These are phyloP conservation scores for Tagetes patula DNA, from an alignment of 129 eudicot genomes.

Conservation along the genomic window DNA sequence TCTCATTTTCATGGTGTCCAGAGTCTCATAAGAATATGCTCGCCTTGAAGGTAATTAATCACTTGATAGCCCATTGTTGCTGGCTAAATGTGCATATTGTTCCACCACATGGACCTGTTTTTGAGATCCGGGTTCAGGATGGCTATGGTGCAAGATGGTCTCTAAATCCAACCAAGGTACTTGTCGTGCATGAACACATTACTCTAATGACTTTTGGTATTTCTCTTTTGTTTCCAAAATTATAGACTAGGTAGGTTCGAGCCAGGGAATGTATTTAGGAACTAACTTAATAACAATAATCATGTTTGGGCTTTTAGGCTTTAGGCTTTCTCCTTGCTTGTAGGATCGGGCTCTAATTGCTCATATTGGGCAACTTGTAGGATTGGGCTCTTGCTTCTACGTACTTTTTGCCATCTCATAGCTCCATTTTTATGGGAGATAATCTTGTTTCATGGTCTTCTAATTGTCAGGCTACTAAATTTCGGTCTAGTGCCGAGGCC, in stretches of 20 bases:
- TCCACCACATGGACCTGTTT: conserved; percentile 73
- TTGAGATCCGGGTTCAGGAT: conserved; percentile 69
- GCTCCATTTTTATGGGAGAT: no score
- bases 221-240: neutral
- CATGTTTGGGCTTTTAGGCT: neutral
- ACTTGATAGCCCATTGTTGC: conserved; percentile 50
- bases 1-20: conserved; percentile 34
- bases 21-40: conserved; percentile 64
- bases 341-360: neutral
- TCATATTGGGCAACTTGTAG: neutral
- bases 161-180: conserved; percentile 69
- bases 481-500: no score
- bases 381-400: no score
- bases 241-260: neutral
- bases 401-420: no score
- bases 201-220: conserved; percentile 1
- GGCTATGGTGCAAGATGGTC: conserved; percentile 99
- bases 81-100: conserved; percentile 81
- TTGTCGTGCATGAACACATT: neutral
- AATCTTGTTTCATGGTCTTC: no score
- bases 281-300: neutral
- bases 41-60: conserved; percentile 51
- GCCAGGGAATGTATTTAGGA: neutral
- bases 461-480: no score
- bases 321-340: neutral